Percentiles rank a stretch among this genome's conserved stretches.
Conservation (phyloP, 495 filamentous ascomycete genomes). For the Annulohypoxylon stygium region DNA sequence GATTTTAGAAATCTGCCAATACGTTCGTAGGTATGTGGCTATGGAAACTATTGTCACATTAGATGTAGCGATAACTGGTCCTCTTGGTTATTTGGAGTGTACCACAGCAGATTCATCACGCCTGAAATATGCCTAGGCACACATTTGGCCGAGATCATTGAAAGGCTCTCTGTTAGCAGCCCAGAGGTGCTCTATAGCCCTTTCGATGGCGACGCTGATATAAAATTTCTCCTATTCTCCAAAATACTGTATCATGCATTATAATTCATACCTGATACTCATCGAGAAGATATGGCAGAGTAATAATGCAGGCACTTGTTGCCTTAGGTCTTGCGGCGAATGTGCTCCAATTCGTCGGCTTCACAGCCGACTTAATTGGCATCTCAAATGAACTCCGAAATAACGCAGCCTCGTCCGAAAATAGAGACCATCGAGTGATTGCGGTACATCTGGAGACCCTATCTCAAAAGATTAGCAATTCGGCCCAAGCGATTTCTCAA, state of each 20-base stretch:
- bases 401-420: conserved; percentile 37
- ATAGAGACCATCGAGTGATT: conserved; percentile 26
- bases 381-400: conserved; percentile 41
- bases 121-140: background rate
- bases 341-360: conserved; percentile 51
- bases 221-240: background rate
- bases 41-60: background rate
- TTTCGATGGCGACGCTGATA: background rate
- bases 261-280: background rate
- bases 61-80: background rate
- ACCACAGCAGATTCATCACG: background rate
- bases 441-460: conserved; percentile 24
- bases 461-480: conserved; percentile 24
- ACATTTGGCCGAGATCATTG: background rate
- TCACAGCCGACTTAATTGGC: conserved; percentile 43
- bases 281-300: background rate
- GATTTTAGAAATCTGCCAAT: background rate
- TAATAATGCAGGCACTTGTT: conserved; percentile 49
- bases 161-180: background rate
- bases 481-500: conserved; percentile 26
- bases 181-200: background rate
- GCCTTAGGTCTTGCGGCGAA: conserved; percentile 49
- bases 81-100: background rate
- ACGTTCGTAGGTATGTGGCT: background rate
- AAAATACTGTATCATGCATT: background rate